These are phyloP conservation scores for Bombardia bombarda DNA, from an alignment of 495 filamentous ascomycete genomes.

Conservation along the genomic window DNA sequence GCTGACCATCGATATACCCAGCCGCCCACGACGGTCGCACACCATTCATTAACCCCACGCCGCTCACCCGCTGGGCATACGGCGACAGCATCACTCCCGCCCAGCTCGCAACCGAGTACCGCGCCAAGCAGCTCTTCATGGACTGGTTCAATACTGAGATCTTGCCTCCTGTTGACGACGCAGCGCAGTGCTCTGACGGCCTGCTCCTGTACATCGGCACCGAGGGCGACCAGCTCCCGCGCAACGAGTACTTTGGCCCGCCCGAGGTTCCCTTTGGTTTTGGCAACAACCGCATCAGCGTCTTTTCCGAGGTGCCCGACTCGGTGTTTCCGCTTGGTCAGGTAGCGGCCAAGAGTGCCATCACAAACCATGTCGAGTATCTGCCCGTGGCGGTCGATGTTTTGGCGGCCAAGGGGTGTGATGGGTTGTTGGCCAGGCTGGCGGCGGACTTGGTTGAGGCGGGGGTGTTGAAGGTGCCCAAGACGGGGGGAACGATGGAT, in stretches of 20 bases:
- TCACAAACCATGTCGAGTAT: constrained; percentile 46
- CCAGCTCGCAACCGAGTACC: constrained; percentile 27
- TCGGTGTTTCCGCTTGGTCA: constrained; percentile 52
- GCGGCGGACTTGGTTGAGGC: constrained; percentile 41
- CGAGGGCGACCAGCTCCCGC: constrained; percentile 12
- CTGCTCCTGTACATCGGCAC: constrained; percentile 28
- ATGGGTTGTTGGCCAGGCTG: constrained; percentile 49
- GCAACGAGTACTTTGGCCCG: constrained; percentile 25
- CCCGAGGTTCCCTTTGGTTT: constrained; percentile 38
- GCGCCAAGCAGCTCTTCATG: constrained; percentile 44
- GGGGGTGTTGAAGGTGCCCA: constrained; percentile 41
- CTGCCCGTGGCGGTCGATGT: constrained; percentile 53
- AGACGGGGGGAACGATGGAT: constrained; percentile 32
- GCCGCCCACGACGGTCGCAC: constrained; percentile 34
- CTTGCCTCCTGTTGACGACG: constrained; percentile 27
- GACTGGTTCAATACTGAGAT: constrained; percentile 44
- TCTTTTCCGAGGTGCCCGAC: constrained; percentile 46
- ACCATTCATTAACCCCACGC: constrained; percentile 49
- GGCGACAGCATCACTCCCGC: constrained; percentile 35
- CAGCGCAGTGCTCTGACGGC: constrained; percentile 23
- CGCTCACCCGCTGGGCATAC: constrained; percentile 48
- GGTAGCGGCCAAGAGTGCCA: constrained; percentile 41
- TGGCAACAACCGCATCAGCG: constrained; percentile 31
- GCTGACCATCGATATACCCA: no score
- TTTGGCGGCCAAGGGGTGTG: constrained; percentile 54